Conservation (phyloP, 192 early-diverging fungal species). For the Lobulomyces angularis region DNA sequence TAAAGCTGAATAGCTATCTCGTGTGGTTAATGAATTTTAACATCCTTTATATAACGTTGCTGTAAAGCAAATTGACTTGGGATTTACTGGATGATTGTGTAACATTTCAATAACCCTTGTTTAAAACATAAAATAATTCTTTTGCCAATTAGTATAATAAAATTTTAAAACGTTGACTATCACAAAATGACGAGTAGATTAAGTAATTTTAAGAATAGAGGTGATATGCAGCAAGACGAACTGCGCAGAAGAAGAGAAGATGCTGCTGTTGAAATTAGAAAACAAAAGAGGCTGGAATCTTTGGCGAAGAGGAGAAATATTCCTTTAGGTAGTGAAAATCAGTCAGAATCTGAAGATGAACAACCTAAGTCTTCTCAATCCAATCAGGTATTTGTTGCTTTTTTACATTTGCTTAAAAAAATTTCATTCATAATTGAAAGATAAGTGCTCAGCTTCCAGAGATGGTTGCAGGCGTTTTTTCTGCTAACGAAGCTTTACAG, state of each 20-base stretch:
- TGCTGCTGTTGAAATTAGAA: constrained; percentile 82
- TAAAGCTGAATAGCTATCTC: too few relatives aligned
- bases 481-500: constrained; percentile 66
- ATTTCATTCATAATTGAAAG: constrained; percentile 17
- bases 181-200: too few relatives aligned
- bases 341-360: neutral
- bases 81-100: too few relatives aligned
- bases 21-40: too few relatives aligned
- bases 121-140: too few relatives aligned
- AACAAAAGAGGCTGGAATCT: constrained; percentile 89
- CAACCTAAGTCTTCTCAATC: constrained; percentile 1
- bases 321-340: constrained; percentile 28
- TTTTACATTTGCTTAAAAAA: neutral
- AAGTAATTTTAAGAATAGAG: constrained; percentile 81
- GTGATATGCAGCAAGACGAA: constrained; percentile 79
- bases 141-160: too few relatives aligned
- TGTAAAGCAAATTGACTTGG: too few relatives aligned
- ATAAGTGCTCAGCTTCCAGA: constrained; percentile 64
- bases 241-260: constrained; percentile 85
- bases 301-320: constrained; percentile 82
- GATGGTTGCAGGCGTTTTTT: constrained; percentile 72
- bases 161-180: too few relatives aligned
- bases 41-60: too few relatives aligned
- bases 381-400: neutral
- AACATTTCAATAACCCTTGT: too few relatives aligned